Percentiles rank a stretch among this genome's conserved stretches.
These are phyloP conservation scores for Lactuca saligna DNA, from an alignment of 129 eudicot genomes.

Conservation along the genomic window DNA sequence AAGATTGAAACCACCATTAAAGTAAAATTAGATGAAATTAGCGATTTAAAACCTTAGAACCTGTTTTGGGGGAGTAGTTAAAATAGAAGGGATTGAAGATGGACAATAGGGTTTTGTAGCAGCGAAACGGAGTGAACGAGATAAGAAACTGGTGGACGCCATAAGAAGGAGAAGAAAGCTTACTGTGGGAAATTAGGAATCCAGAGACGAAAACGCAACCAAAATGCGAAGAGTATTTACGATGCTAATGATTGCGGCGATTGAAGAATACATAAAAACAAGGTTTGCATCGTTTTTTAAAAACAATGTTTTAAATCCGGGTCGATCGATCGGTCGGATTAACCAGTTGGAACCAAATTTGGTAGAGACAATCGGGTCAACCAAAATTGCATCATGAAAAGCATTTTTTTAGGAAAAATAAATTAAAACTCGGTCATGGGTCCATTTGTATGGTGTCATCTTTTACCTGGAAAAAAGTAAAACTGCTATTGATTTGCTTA, in stretches of 20 bases:
- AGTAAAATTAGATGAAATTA: conserved; percentile 1
- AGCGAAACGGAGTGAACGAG: conserved; percentile 38
- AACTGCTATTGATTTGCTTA: too few relatives aligned
- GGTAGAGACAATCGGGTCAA: too few relatives aligned
- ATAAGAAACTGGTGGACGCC: conserved; percentile 42
- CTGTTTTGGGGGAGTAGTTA: conserved; percentile 26
- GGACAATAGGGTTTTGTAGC: conserved; percentile 25
- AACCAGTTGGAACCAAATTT: too few relatives aligned
- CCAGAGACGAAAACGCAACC: conserved; percentile 16
- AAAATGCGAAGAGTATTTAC: background rate
- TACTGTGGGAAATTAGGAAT: conserved; percentile 12
- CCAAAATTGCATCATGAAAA: too few relatives aligned
- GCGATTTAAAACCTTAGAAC: conserved; percentile 2
- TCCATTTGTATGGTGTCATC: too few relatives aligned
- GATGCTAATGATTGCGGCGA: conserved; percentile 19
- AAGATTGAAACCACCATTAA: background rate
- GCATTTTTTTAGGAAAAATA: too few relatives aligned
- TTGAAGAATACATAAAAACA: background rate
- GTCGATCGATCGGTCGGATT: too few relatives aligned
- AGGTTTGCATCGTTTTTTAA: too few relatives aligned
- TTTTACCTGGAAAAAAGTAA: too few relatives aligned
- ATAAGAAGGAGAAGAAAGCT: conserved; percentile 35
- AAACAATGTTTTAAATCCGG: too few relatives aligned
- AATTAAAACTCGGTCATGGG: too few relatives aligned
- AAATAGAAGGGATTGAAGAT: conserved; percentile 29